Base-by-base conservation (phyloP, 306 rosid species). In the Acacia acuminata region DNA sequence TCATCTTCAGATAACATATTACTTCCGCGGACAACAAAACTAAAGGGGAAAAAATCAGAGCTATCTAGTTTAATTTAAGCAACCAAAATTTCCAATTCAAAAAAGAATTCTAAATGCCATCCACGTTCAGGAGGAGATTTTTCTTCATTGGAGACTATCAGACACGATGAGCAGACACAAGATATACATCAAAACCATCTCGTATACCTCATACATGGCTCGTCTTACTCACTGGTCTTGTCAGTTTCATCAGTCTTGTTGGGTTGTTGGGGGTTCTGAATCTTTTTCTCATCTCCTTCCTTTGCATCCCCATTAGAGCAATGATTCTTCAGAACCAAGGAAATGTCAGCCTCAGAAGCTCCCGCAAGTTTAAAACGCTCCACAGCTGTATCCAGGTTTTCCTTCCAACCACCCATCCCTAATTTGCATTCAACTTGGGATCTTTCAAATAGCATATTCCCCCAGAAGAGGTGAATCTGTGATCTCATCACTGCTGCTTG, bases 381-480 rank as follows among this genome's bases (percentile, higher is more conserved):
- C 22, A 91, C 88, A 27, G 99, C 93, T 74, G 94, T 92, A 78
- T 96, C 97, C 24, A 93, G 88, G 55, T 92, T 92, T 71, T 85
- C 82, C 89, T 93, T 89, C 99, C 99, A 96, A 75, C 89, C 92
- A 81, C 73, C 90, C 82, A 88, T 32, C 77, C 91, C 95, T 60
- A 96, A 79, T 73, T 96, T 96, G 85, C 90, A 93, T 81, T 96
- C 99, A 13, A 96, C 98, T 82, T 96, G 99, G 79, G 99, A 96
- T 80, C 97, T 89, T 86, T 96, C 98, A 20, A 96, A 96, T 38
- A 92, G 97, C 98, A 93, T 93, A 81, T 96, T 96, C 38, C 99
- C 99, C 99, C 97, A 92, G 86, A 96, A 96, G 76, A 96, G 91
- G 87, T 96, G 99, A 81, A 96, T 96, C 84, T 96, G 98, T 50